phyloP scores from a whole-genome alignment of 2,329 filamentous ascomycete species.

The Phaeoacremonium minimum region DNA sequence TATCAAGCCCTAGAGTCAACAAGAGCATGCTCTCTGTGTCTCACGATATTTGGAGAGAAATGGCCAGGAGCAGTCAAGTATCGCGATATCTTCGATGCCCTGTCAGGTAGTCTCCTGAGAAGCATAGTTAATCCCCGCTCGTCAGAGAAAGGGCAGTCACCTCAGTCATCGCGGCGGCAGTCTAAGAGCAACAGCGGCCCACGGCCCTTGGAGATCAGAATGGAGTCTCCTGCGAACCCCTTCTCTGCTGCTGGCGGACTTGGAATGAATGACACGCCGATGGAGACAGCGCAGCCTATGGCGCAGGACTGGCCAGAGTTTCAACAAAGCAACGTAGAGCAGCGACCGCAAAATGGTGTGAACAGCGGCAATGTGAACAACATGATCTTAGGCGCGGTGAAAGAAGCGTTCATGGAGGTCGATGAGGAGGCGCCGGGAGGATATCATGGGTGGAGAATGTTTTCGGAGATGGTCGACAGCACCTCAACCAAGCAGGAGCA shows the following conservation, averaged over 20 bases:
- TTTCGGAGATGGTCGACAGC: constrained; percentile 20
- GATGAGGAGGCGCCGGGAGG: constrained; percentile 20
- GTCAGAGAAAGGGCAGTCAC: neutral
- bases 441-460: constrained; percentile 21
- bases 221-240: no score
- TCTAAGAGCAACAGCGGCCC: neutral
- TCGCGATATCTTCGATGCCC: constrained; percentile 20
- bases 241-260: neutral
- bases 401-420: constrained; percentile 21
- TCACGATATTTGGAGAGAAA: constrained; percentile 23
- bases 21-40: constrained; percentile 17
- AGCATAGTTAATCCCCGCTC: neutral
- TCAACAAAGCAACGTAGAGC: no score
- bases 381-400: constrained; percentile 15
- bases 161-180: neutral
- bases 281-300: neutral
- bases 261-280: neutral
- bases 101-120: constrained; percentile 7
- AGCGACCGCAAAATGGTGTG: neutral
- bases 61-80: constrained; percentile 21
- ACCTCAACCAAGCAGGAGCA: neutral
- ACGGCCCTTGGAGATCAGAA: neutral
- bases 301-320: no score
- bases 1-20: constrained; percentile 19
- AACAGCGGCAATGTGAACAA: constrained; percentile 1